Evolutionary conservation across 768 basidiomycete species (phyloP), one percentile per base, ranked within the genome.

Genomic region (Tulasnella sp.): DNA sequence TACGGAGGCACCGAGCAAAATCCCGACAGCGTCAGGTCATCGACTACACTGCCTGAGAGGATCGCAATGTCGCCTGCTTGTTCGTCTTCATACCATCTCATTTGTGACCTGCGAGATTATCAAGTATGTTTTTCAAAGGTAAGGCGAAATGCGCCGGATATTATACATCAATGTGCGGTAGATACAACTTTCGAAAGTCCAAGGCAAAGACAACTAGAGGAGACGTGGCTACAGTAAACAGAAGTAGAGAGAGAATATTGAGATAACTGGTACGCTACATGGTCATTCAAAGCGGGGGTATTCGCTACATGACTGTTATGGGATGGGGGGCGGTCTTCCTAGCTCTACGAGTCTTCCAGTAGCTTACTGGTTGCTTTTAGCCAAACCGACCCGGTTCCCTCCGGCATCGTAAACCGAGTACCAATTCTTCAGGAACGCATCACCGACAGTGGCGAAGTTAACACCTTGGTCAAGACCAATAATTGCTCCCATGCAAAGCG

Each of bases 391-490:
- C 18, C 61, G 61, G 32, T 67, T 67, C 29, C 61, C 61, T 67
- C 61, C 61, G 13, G 61, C 61, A 67, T 67, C 61, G 32, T 67
- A 67, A 35, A 67, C 13, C 0, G 61, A 67, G 18, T 67, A 67
- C 61, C 61, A 67, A 29, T 67, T 67, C 61, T 67, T 67, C 61
- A 67, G 32, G 61, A 67, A 67, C 5, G 26, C 61, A 35, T 67
- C 61, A 2, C 61, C 61, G 26, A 67, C 61, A 18, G 11, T 67
- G 15, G 61, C 61, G 5, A 35, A 35, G 29, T 67, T 67, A 13
- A 67, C 29, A 11, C 26, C 61, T 13, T 32, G 37, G 39, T 39
- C 71, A 15, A 23, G 2, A 11, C 71, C 71, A 3, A 73, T 40
- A 23, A 73, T 73, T 20, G 40, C 29, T 35, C 71, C 71, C 1